Conservation (phyloP, 192 early-diverging fungal genomes). For the Backusella tuberculispora region DNA sequence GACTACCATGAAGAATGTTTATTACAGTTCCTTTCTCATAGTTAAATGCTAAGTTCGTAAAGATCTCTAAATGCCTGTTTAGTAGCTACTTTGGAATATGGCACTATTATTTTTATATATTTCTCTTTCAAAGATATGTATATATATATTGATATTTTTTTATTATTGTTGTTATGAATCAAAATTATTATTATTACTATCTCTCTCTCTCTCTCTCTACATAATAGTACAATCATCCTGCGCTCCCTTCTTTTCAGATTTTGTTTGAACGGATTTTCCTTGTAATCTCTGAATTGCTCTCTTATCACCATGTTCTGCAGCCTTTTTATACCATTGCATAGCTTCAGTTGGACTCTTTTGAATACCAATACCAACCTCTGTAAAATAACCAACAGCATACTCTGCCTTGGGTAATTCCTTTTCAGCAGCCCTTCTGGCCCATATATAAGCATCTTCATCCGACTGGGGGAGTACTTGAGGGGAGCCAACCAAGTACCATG, state of each 20-base stretch:
- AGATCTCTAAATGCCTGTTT: too few relatives aligned
- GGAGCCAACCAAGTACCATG: slow-evolving; percentile 71
- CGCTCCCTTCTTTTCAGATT: slow-evolving; percentile 45
- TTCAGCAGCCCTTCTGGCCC: slow-evolving; percentile 65
- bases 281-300: slow-evolving; percentile 59
- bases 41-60: too few relatives aligned
- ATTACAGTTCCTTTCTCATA: too few relatives aligned
- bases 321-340: slow-evolving; percentile 67
- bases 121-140: too few relatives aligned
- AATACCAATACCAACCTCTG: slow-evolving; percentile 66
- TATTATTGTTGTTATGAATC: too few relatives aligned
- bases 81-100: too few relatives aligned
- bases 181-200: neutral
- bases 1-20: too few relatives aligned
- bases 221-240: slow-evolving; percentile 52
- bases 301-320: slow-evolving; percentile 66
- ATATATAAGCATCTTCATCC: slow-evolving; percentile 63
- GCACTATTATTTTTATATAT: too few relatives aligned
- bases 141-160: too few relatives aligned
- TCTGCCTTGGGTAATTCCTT: slow-evolving; percentile 62
- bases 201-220: slow-evolving; percentile 19
- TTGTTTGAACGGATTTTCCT: slow-evolving; percentile 46
- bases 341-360: slow-evolving; percentile 57
- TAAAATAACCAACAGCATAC: slow-evolving; percentile 69
- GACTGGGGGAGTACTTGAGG: slow-evolving; percentile 59